Conservation (phyloP, 768 basidiomycete genomes). For the Lactarius deliciosus region DNA sequence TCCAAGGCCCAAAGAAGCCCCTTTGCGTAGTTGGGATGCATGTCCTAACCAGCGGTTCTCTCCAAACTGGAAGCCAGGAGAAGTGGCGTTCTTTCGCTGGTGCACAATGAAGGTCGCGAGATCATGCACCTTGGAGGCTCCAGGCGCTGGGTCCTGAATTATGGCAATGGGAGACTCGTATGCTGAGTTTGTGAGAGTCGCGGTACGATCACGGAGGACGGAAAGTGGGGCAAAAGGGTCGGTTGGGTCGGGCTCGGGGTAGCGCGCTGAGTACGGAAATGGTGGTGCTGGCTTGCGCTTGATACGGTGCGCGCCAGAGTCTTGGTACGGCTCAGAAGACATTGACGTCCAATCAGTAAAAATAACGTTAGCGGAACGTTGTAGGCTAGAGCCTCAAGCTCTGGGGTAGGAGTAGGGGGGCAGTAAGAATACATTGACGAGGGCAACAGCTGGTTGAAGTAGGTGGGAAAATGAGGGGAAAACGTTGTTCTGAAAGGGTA, state of each 20-base stretch:
- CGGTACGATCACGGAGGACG: slow-evolving; percentile 55
- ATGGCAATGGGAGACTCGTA: slow-evolving; percentile 12
- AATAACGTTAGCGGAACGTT: slow-evolving; percentile 12
- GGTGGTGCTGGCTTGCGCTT: slow-evolving; percentile 60
- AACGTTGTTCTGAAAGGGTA: slow-evolving; percentile 20
- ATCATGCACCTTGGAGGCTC: slow-evolving; percentile 18
- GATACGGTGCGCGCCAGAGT: slow-evolving; percentile 31
- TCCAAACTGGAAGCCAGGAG: slow-evolving; percentile 8
- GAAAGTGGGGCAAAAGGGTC: slow-evolving; percentile 73
- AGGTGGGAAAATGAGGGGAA: slow-evolving; percentile 20
- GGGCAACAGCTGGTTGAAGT: slow-evolving; percentile 19
- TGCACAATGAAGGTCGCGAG: slow-evolving; percentile 20
- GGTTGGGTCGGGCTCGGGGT: slow-evolving; percentile 63
- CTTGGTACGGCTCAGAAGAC: slow-evolving; percentile 15
- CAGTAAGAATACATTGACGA: background rate
- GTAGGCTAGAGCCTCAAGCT: slow-evolving; percentile 3
- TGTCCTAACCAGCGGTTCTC: slow-evolving; percentile 20
- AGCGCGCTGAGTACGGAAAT: slow-evolving; percentile 51
- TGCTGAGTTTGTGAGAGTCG: slow-evolving; percentile 18
- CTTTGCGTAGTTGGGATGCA: slow-evolving; percentile 22
- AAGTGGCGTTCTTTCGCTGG: slow-evolving; percentile 12
- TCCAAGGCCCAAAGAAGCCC: slow-evolving; percentile 22
- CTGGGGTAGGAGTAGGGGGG: slow-evolving; percentile 1
- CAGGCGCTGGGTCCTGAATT: slow-evolving; percentile 9
- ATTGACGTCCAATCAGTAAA: slow-evolving; percentile 2